A percentile compares a stretch with the other conserved stretches of the same genome.
Conservation (phyloP, 305 asterid genomes). For the Stenogyne calaminthoides region DNA sequence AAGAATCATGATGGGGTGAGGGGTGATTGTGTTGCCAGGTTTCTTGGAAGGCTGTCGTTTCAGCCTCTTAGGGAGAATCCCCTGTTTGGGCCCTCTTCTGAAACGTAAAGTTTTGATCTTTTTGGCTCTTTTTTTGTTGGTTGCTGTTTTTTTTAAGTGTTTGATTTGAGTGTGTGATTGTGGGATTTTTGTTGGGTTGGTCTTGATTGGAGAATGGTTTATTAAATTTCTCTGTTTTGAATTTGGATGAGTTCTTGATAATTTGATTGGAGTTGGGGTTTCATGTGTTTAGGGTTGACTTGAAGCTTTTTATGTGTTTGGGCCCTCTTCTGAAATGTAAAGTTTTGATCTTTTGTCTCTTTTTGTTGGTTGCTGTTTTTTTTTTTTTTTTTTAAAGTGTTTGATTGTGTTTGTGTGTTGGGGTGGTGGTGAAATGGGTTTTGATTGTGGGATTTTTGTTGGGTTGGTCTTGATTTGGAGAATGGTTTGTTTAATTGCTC, state of each 20-base stretch:
- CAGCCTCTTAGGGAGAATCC: conserved; percentile 93
- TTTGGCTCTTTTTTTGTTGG: neutral
- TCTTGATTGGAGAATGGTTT: conserved; percentile 3
- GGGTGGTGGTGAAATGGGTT: conserved; percentile 9
- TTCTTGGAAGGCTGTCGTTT: conserved; percentile 90
- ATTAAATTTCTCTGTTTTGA: neutral
- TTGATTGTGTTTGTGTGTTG: no score
- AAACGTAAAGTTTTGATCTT: conserved; percentile 50
- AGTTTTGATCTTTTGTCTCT: no score
- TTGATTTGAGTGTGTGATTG: neutral
- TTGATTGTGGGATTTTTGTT: neutral
- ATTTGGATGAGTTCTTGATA: neutral
- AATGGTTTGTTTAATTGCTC: neutral
- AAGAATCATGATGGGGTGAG: conserved; percentile 38
- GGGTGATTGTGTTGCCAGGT: conserved; percentile 73
- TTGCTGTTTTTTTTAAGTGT: neutral
- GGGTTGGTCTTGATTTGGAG: conserved; percentile 12
- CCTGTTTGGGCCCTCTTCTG: conserved; percentile 91
- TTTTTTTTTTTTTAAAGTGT: no score
- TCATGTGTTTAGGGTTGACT: conserved; percentile 1
- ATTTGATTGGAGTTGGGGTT: neutral
- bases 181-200: neutral
- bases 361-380: no score
- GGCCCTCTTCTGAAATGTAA: no score
- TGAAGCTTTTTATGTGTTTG: conserved; percentile 11